Conservation (phyloP, 1,139 yeast species). For the Saccharomyces hybrid region DNA sequence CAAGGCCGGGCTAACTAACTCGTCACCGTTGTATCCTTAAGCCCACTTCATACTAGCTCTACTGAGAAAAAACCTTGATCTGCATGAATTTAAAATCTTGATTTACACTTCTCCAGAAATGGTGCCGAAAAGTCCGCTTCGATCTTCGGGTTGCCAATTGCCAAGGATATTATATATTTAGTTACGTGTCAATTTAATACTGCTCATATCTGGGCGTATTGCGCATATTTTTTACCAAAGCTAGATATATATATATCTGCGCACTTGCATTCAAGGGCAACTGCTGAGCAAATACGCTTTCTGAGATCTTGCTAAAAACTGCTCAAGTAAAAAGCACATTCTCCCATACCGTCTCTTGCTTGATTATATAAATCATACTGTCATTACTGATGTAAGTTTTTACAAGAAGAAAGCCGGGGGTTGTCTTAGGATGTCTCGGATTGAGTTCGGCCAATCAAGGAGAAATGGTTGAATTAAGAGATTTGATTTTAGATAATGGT, state of each 20-base stretch:
- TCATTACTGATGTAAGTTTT: background rate
- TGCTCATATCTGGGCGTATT: background rate
- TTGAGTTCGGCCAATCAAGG: background rate
- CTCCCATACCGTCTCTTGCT: background rate
- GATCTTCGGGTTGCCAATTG: background rate
- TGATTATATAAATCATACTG: background rate
- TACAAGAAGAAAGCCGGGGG: background rate
- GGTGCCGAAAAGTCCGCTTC: background rate
- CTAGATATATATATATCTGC: background rate
- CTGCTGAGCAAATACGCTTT: background rate
- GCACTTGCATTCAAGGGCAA: background rate
- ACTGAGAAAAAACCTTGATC: background rate
- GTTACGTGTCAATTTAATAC: background rate
- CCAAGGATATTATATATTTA: background rate
- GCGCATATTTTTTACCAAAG: background rate
- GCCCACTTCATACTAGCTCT: background rate
- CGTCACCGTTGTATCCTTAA: no score
- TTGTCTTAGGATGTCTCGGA: background rate
- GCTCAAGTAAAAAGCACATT: background rate
- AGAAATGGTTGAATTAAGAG: background rate
- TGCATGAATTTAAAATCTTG: background rate
- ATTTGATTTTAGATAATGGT: background rate
- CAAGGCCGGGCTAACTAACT: no score
- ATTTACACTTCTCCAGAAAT: background rate
- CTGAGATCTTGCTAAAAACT: background rate